Conservation (phyloP, 2,329 filamentous ascomycete genomes). For the Malbranchea cinnamomea region DNA sequence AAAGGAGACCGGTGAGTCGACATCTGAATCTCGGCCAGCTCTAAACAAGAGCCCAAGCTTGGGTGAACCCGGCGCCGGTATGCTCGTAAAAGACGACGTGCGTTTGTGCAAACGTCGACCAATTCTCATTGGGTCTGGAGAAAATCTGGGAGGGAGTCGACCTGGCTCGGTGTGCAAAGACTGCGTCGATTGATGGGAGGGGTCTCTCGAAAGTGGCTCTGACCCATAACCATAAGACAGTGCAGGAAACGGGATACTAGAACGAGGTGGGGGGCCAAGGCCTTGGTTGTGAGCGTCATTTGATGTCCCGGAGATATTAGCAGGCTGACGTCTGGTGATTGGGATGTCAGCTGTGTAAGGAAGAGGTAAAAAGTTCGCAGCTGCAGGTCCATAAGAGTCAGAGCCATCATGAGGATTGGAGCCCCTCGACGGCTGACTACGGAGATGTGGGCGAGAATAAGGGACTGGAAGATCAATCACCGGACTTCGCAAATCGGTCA, state of each 20-base stretch:
- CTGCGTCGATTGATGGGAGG: conserved; percentile 13
- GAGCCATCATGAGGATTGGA: too few species aligned
- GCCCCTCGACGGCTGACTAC: too few species aligned
- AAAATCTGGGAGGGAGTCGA: conserved; percentile 8
- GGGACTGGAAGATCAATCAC: conserved; percentile 15
- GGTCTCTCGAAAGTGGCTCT: conserved; percentile 17
- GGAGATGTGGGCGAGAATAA: conserved; percentile 15
- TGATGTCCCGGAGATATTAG: conserved; percentile 6
- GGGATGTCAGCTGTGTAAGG: conserved; percentile 22
- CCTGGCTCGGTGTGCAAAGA: conserved; percentile 14
- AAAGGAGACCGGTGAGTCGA: conserved; percentile 8
- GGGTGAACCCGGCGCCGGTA: conserved; percentile 5
- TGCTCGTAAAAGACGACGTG: conserved; percentile 3
- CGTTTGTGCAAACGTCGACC: background rate
- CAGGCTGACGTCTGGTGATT: conserved; percentile 15
- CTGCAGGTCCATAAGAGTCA: background rate
- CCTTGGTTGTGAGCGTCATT: conserved; percentile 1
- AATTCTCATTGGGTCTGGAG: conserved; percentile 1
- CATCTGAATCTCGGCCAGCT: conserved; percentile 4
- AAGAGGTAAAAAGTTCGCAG: conserved; percentile 12
- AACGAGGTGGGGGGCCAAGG: conserved; percentile 2
- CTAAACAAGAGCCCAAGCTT: conserved; percentile 6
- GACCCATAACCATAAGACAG: conserved; percentile 15
- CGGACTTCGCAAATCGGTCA: conserved; percentile 11
- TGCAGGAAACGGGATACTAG: conserved; percentile 4